Base-by-base conservation (phyloP, 2,329 filamentous ascomycete genomes). In the Pseudopithomyces maydicus region DNA sequence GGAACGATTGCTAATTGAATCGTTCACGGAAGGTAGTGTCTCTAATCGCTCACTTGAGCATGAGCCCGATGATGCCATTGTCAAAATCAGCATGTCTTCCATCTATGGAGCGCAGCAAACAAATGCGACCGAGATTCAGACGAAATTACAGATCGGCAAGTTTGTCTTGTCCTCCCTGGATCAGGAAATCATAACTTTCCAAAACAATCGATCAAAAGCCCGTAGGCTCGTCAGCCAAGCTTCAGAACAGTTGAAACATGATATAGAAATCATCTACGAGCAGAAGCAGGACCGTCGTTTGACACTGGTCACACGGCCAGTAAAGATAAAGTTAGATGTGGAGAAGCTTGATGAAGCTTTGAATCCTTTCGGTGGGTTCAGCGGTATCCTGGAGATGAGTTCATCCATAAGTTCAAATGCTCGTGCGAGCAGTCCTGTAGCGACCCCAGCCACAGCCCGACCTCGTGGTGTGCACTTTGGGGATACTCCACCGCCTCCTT, bases 291-390 rank as follows among this genome's bases (percentile, higher is more conserved):
- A 74, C 17, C 66, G 63, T 11, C 69, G 73, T 7, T 62, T 90
- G 15, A 86, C 90, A 32, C 73, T 97, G 14, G 85, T 87, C 51
- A 96, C 92, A 0, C 81, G 96, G 10, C 92, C 93, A 6, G 75
- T 97, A 1, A 85, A 88, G 56, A 74, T 97, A 10, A 85, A 88
- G 55, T 77, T 98, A 39, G 91, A 98, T 70, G 79, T 97, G 15
- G 88, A 89, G 61, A 85, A 86, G 54, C 78, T 98, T 20, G 95
- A 98, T 65, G 92, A 97, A 67, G 91, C 91, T 0, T 87, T 98
- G 57, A 86, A 87, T 54, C 92, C 91, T 82, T 93, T 97, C 75
- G 95, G 95, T 35, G 95, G 95, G 0, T 80, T 99, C 42, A 97
- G 93, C 73, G 92, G 92, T 63, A 89, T 99, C 51, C 80, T 99